Percentiles rank a stretch among this genome's conserved stretches.
phyloP scores from a whole-genome alignment of 352 stramenopile species.

The Globisporangium uncinulatum region DNA sequence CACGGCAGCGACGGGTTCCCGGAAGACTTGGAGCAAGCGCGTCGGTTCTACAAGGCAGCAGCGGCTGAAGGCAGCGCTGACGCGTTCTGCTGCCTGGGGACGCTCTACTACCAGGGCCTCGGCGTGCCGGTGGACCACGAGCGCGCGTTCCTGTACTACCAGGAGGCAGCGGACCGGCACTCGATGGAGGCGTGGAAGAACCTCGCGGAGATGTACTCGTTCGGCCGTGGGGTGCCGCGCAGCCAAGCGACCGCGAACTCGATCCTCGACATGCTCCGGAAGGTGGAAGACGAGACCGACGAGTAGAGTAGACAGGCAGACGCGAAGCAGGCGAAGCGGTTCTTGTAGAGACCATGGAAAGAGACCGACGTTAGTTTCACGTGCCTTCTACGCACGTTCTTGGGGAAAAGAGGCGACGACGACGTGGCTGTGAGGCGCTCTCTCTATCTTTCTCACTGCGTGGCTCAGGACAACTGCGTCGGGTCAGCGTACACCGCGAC shows the following conservation, averaged over 20 bases:
- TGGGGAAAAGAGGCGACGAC: too few relatives aligned
- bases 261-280: slow-evolving; percentile 80
- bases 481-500: slow-evolving; percentile 57
- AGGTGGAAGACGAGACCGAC: slow-evolving; percentile 8
- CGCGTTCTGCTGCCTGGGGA: slow-evolving; percentile 74
- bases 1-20: slow-evolving; percentile 75
- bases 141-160: slow-evolving; percentile 84
- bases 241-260: slow-evolving; percentile 75
- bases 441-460: not conserved
- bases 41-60: slow-evolving; percentile 60
- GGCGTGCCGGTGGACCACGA: slow-evolving; percentile 66
- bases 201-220: slow-evolving; percentile 82
- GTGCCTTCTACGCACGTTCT: too few relatives aligned
- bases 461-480: slow-evolving; percentile 14
- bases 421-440: not conserved
- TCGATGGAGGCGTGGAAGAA: slow-evolving; percentile 88
- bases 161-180: slow-evolving; percentile 75
- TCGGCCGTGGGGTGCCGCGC: slow-evolving; percentile 65
- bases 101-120: slow-evolving; percentile 73
- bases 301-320: not conserved
- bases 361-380: too few relatives aligned
- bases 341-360: too few relatives aligned
- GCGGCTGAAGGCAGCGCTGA: slow-evolving; percentile 63
- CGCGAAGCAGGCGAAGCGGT: too few relatives aligned
- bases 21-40: slow-evolving; percentile 62